Conservation (phyloP, 163 green algal species). For the Volvox carteri region DNA sequence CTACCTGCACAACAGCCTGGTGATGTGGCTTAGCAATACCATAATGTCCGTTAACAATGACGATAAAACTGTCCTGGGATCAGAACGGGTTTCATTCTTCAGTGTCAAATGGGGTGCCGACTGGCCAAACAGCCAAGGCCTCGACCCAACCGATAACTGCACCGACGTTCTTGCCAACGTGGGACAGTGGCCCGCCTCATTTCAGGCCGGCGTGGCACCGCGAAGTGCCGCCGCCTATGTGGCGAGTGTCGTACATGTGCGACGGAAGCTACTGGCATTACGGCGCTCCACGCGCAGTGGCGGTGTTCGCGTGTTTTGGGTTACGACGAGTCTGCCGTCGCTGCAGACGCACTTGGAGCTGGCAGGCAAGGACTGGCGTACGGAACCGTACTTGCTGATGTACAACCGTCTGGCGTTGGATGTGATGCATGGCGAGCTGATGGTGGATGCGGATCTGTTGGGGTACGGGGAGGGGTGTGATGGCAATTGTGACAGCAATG, state of each 20-base stretch:
- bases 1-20: slow-evolving; percentile 49
- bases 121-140: slow-evolving; percentile 28
- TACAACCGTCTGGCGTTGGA: slow-evolving; percentile 40
- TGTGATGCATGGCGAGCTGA: slow-evolving; percentile 22
- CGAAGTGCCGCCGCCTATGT: background rate
- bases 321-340: slow-evolving; percentile 16
- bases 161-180: slow-evolving; percentile 49
- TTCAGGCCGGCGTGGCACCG: slow-evolving; percentile 14
- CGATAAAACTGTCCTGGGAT: slow-evolving; percentile 28
- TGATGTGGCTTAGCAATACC: background rate
- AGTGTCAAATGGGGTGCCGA: slow-evolving; percentile 27
- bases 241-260: background rate
- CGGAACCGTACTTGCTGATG: slow-evolving; percentile 24
- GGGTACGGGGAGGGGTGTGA: too few species aligned
- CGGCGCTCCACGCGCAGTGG: background rate
- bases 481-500: too few species aligned
- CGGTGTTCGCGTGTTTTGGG: slow-evolving; percentile 41
- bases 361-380: slow-evolving; percentile 36
- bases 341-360: slow-evolving; percentile 27
- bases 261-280: background rate
- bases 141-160: slow-evolving; percentile 3
- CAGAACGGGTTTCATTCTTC: background rate
- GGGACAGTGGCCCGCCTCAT: slow-evolving; percentile 51
- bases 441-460: too few species aligned
- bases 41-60: slow-evolving; percentile 2